Percentiles rank a stretch among this genome's conserved stretches.
Evolutionary conservation across 805 yeast species (phyloP).

Genomic region (Kuraishia capsulata): DNA sequence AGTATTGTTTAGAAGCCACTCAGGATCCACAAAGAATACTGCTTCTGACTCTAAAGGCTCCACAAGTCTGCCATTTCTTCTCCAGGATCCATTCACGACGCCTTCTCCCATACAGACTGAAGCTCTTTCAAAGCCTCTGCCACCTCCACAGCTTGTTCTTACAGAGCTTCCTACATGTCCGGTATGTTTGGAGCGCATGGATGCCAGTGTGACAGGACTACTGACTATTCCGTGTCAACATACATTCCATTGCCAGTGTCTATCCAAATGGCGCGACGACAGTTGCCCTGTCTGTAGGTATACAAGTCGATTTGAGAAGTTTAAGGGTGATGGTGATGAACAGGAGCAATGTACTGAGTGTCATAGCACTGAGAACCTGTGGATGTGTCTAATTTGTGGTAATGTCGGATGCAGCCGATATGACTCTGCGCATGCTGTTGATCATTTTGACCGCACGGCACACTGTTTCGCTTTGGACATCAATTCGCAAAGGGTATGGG

Average conservation of each 20-base stretch:
- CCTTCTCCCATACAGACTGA: not conserved
- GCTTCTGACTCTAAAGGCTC: not conserved
- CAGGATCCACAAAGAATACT: not conserved
- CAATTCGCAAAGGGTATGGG: slow-evolving; percentile 84
- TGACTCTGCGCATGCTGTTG: slow-evolving; percentile 76
- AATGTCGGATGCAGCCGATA: slow-evolving; percentile 89
- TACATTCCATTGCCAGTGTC: slow-evolving; percentile 83
- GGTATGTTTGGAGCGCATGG: slow-evolving; percentile 85
- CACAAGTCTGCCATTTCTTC: slow-evolving; percentile 50
- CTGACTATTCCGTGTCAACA: slow-evolving; percentile 89
- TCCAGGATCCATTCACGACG: slow-evolving; percentile 65
- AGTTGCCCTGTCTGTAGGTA: slow-evolving; percentile 88
- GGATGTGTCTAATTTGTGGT: slow-evolving; percentile 90
- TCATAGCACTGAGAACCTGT: slow-evolving; percentile 49
- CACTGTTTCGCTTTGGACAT: slow-evolving; percentile 92
- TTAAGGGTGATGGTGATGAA: slow-evolving; percentile 14
- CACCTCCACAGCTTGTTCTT: slow-evolving; percentile 9
- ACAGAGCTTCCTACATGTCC: slow-evolving; percentile 85
- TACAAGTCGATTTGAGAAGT: slow-evolving; percentile 31
- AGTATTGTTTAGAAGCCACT: slow-evolving; percentile 31
- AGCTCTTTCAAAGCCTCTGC: slow-evolving; percentile 4
- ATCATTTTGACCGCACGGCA: slow-evolving; percentile 66
- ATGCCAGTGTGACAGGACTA: slow-evolving; percentile 68
- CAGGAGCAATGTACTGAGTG: slow-evolving; percentile 47
- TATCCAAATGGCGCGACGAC: slow-evolving; percentile 84